A percentile compares a stretch with the other conserved stretches of the same genome.
These are phyloP conservation scores for Aspergillus heteromorphus DNA, from an alignment of 495 filamentous ascomycete species.

Conservation along the genomic window DNA sequence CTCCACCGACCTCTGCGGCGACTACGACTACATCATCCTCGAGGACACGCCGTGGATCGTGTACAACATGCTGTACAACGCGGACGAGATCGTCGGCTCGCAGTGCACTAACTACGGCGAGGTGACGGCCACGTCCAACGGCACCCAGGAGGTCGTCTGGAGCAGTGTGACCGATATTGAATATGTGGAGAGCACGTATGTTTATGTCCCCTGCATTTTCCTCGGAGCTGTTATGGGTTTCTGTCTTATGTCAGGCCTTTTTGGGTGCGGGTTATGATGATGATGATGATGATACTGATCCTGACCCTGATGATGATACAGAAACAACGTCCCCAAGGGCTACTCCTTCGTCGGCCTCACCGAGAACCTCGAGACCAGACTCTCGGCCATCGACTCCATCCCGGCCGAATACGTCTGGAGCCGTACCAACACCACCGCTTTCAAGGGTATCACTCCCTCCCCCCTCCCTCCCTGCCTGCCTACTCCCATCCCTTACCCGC, in stretches of 20 bases:
- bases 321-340: slow-evolving; percentile 32
- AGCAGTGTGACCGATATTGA: slow-evolving; percentile 25
- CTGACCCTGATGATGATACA: background rate
- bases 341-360: slow-evolving; percentile 37
- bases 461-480: too few relatives aligned
- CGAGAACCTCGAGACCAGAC: slow-evolving; percentile 26
- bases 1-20: slow-evolving; percentile 22
- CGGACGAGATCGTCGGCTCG: slow-evolving; percentile 15
- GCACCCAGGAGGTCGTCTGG: slow-evolving; percentile 23
- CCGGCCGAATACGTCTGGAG: slow-evolving; percentile 31
- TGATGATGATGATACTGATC: too few relatives aligned
- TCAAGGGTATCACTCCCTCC: slow-evolving; percentile 21
- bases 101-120: slow-evolving; percentile 32
- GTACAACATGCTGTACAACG: slow-evolving; percentile 36
- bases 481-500: background rate
- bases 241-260: background rate
- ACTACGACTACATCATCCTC: slow-evolving; percentile 24
- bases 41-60: slow-evolving; percentile 33
- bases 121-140: slow-evolving; percentile 13
- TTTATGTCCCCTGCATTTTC: background rate
- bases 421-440: slow-evolving; percentile 26
- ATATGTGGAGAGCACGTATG: slow-evolving; percentile 20
- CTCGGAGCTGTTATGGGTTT: too few relatives aligned
- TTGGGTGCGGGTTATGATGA: too few relatives aligned
- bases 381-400: slow-evolving; percentile 30